Conservation (phyloP, 768 basidiomycete genomes). For the Phanerochaete sordida region DNA sequence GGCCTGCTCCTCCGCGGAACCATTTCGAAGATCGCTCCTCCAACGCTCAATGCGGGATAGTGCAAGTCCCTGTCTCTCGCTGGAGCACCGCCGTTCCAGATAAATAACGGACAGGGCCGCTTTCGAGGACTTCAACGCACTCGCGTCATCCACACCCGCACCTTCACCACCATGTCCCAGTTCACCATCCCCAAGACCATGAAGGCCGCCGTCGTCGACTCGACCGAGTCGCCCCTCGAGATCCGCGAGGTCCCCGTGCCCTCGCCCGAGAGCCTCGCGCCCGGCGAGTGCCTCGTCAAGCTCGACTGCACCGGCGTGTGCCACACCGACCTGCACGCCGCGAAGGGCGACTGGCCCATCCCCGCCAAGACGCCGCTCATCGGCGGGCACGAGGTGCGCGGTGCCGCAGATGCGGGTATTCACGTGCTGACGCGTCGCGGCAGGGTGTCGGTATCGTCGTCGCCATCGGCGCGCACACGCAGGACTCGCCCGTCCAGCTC, state of each 20-base stretch:
- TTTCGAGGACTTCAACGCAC: neutral
- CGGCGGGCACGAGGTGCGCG: conserved; percentile 59
- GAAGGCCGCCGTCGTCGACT: conserved; percentile 36
- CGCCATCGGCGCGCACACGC: conserved; percentile 69
- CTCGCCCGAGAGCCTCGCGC: conserved; percentile 49
- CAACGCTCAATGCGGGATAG: neutral
- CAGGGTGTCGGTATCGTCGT: conserved; percentile 82
- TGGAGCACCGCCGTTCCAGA: neutral
- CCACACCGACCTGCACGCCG: conserved; percentile 80
- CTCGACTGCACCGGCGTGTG: conserved; percentile 81
- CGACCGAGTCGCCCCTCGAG: conserved; percentile 27
- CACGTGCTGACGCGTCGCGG: neutral
- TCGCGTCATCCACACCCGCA: neutral
- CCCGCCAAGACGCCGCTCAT: conserved; percentile 62
- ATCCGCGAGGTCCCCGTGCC: conserved; percentile 54
- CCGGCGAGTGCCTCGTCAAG: conserved; percentile 75
- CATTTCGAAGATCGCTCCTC: no score
- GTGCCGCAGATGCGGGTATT: neutral
- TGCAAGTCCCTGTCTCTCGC: neutral
- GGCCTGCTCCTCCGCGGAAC: neutral
- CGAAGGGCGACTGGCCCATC: conserved; percentile 78
- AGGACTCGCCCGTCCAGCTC: conserved; percentile 57
- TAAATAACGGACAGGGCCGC: neutral
- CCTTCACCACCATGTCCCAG: conserved; percentile 22
- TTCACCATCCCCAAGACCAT: conserved; percentile 39